Conservation (phyloP, 2,329 filamentous ascomycete genomes). For the Pseudocercospora ulei region DNA sequence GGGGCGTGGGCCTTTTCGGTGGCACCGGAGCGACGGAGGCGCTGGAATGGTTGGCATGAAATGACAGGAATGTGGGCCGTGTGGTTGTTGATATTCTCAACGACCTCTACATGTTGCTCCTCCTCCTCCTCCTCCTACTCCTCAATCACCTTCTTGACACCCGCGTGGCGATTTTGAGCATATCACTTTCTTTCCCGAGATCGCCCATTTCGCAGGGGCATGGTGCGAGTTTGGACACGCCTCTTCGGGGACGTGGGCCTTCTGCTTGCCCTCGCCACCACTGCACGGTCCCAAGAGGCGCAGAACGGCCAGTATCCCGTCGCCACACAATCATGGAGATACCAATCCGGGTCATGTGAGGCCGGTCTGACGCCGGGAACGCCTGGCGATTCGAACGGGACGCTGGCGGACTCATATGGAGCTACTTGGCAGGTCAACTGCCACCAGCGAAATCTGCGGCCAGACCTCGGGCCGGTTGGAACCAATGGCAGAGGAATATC, state of each 20-base stretch:
- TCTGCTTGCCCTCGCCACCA: slow-evolving; percentile 10
- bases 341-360: slow-evolving; percentile 2
- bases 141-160: slow-evolving; percentile 1
- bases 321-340: slow-evolving; percentile 18
- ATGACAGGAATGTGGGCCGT: slow-evolving; percentile 28
- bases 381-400: slow-evolving; percentile 13
- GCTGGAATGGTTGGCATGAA: slow-evolving; percentile 12
- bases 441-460: slow-evolving; percentile 7
- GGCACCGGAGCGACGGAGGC: no score
- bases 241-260: slow-evolving; percentile 11
- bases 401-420: slow-evolving; percentile 17
- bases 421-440: slow-evolving; percentile 19
- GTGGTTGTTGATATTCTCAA: slow-evolving; percentile 18
- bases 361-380: slow-evolving; percentile 5
- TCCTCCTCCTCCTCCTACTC: slow-evolving; percentile 1
- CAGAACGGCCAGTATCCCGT: not conserved
- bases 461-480: slow-evolving; percentile 6
- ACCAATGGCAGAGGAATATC: slow-evolving; percentile 19
- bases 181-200: slow-evolving; percentile 9
- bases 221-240: slow-evolving; percentile 14
- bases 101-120: no score
- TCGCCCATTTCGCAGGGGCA: slow-evolving; percentile 8
- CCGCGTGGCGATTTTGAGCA: slow-evolving; percentile 6
- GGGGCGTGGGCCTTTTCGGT: no score
- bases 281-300: slow-evolving; percentile 10